A percentile compares a stretch with the other conserved stretches of the same genome.
Evolutionary conservation across 2,329 filamentous ascomycete species (phyloP).

Genomic region (Corinectria fuckeliana): DNA sequence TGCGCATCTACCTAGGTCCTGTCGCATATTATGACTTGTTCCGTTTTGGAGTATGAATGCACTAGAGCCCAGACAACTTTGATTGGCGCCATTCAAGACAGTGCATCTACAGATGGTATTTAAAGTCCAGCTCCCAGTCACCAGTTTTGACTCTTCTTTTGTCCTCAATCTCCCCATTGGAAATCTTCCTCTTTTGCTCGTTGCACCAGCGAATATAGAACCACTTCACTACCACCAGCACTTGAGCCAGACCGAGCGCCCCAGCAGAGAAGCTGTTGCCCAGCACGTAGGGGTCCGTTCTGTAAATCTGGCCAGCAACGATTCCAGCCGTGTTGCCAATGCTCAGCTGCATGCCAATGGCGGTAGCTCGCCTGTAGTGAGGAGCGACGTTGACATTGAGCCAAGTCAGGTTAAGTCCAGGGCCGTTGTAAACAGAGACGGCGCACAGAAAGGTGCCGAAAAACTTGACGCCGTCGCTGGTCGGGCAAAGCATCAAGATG

Average conservation of each 20-base stretch:
- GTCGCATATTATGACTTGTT: too few relatives aligned
- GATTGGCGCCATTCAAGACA: too few relatives aligned
- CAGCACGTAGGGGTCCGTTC: slow-evolving; percentile 41
- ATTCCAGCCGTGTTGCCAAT: slow-evolving; percentile 55
- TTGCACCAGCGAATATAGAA: slow-evolving; percentile 53
- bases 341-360: slow-evolving; percentile 53
- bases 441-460: slow-evolving; percentile 57
- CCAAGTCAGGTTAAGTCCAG: slow-evolving; percentile 56
- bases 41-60: too few relatives aligned
- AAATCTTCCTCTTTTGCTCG: slow-evolving; percentile 46
- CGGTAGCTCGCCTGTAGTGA: slow-evolving; percentile 53
- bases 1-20: too few relatives aligned
- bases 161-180: slow-evolving; percentile 51
- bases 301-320: slow-evolving; percentile 48
- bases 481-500: slow-evolving; percentile 54
- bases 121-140: slow-evolving; percentile 55
- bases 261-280: slow-evolving; percentile 39
- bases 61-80: too few relatives aligned
- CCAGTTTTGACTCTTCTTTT: slow-evolving; percentile 53
- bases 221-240: slow-evolving; percentile 48
- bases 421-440: slow-evolving; percentile 54
- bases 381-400: slow-evolving; percentile 53
- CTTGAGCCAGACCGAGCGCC: slow-evolving; percentile 35
- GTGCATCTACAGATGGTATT: slow-evolving; percentile 47
- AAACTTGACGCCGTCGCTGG: slow-evolving; percentile 56